A percentile compares a stretch with the other conserved stretches of the same genome.
Evolutionary conservation across 305 asterid species (phyloP).

Genomic region (Fraxinus latifolia): DNA sequence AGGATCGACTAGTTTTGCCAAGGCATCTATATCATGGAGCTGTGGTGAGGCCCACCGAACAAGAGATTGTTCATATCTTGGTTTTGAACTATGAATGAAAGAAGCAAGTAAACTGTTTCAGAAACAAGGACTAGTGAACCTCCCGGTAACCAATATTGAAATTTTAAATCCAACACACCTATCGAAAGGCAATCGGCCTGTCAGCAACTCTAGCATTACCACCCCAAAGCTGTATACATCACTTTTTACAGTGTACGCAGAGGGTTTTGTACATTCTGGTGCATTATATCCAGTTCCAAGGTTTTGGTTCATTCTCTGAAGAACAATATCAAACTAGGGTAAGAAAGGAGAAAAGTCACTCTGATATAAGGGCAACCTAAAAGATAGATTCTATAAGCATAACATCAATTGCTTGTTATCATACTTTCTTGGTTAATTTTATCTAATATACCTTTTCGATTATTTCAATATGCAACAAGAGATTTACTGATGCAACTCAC

Average conservation of each 20-base stretch:
- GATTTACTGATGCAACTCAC: background rate
- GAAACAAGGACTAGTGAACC: background rate
- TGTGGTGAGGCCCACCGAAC: slow-evolving; percentile 56
- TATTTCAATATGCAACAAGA: background rate
- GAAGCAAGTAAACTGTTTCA: background rate
- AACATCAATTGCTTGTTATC: background rate
- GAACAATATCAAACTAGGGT: background rate
- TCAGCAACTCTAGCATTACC: slow-evolving; percentile 53
- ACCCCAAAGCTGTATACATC: slow-evolving; percentile 63
- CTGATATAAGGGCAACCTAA: background rate
- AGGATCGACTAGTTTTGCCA: slow-evolving; percentile 52
- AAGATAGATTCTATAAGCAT: background rate
- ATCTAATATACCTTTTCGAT: background rate
- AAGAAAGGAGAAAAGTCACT: background rate
- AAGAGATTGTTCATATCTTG: slow-evolving; percentile 44
- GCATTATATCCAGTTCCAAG: slow-evolving; percentile 44
- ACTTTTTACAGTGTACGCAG: slow-evolving; percentile 39
- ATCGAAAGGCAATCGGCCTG: slow-evolving; percentile 54
- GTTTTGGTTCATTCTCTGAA: slow-evolving; percentile 34
- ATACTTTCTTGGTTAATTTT: background rate
- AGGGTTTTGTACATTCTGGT: slow-evolving; percentile 46
- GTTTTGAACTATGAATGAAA: slow-evolving; percentile 32
- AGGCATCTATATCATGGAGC: slow-evolving; percentile 57
- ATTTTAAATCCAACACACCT: slow-evolving; percentile 24
- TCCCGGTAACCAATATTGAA: background rate